These are phyloP conservation scores for Phyllosticta citrichinensis DNA, from an alignment of 2,329 filamentous ascomycete genomes.

Conservation along the genomic window DNA sequence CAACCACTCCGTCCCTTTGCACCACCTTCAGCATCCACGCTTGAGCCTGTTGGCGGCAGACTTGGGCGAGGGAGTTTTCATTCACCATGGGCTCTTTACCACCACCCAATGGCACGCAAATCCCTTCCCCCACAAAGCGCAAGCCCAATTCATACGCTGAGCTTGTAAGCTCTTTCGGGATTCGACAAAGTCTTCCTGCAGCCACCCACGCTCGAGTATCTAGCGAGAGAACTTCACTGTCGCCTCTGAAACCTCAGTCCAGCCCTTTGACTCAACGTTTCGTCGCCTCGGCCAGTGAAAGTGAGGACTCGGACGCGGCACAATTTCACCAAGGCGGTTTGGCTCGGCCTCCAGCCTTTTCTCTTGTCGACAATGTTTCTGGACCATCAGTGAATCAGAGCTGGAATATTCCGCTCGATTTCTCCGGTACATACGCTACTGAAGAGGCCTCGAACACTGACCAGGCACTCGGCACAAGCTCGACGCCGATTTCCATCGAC, in stretches of 20 bases:
- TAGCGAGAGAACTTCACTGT: background rate
- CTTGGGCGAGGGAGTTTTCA: background rate
- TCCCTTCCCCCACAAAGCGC: background rate
- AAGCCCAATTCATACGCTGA: background rate
- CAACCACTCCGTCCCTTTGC: background rate
- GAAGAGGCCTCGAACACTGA: no score
- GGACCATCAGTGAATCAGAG: no score
- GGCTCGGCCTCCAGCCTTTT: background rate
- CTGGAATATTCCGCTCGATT: no score
- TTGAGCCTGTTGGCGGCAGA: background rate
- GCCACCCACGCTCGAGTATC: constrained; percentile 18
- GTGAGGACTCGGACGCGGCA: background rate
- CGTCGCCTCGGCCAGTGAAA: background rate
- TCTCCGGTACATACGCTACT: no score
- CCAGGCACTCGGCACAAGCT: no score
- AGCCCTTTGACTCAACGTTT: background rate
- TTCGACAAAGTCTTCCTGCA: constrained; percentile 21
- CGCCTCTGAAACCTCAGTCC: background rate
- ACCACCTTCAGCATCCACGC: background rate
- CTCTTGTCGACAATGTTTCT: background rate
- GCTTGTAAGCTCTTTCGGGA: constrained; percentile 14
- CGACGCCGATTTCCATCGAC: background rate
- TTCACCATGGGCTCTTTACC: background rate
- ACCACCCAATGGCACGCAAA: background rate
- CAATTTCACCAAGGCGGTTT: background rate